Evolutionary conservation across 306 rosid genomes (phyloP).

Genomic region (Lablab purpureus): DNA sequence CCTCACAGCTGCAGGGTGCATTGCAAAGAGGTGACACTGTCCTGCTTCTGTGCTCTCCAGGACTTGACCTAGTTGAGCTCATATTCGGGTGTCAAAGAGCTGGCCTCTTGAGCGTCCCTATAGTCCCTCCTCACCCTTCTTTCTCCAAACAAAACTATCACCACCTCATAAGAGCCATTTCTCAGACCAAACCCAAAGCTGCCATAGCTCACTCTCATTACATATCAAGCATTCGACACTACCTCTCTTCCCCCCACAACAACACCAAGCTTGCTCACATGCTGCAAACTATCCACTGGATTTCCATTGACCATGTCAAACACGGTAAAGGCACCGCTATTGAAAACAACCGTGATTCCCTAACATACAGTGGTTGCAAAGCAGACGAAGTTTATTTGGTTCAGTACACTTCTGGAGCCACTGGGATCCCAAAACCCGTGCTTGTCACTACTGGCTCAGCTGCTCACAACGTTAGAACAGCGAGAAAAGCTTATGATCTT

Average conservation of each 20-base stretch:
- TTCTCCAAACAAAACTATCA: constrained; percentile 55
- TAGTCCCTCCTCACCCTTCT: constrained; percentile 71
- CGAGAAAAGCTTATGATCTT: constrained; percentile 78
- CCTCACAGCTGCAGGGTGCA: constrained; percentile 48
- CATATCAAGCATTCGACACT: constrained; percentile 52
- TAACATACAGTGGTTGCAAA: constrained; percentile 58
- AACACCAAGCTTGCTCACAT: constrained; percentile 47
- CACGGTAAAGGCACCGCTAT: not conserved
- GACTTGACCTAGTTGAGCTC: constrained; percentile 66
- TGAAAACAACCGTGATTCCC: not conserved
- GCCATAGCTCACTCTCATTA: constrained; percentile 69
- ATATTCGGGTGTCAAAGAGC: constrained; percentile 82
- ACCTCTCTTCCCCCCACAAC: constrained; percentile 45
- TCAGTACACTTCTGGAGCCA: constrained; percentile 89
- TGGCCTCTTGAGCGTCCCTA: constrained; percentile 70
- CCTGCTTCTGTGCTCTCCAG: constrained; percentile 70
- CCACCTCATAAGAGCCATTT: constrained; percentile 62
- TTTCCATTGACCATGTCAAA: constrained; percentile 55
- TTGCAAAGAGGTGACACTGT: constrained; percentile 65
- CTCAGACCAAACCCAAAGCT: constrained; percentile 85
- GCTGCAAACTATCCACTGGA: constrained; percentile 60
- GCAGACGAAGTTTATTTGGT: constrained; percentile 65
- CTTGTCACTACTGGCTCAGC: constrained; percentile 80
- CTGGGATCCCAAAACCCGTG: constrained; percentile 79
- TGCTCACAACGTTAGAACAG: constrained; percentile 75